Base-by-base conservation (phyloP, 371 early-diverging fungal genomes). In the Fennellomyces sp. region DNA sequence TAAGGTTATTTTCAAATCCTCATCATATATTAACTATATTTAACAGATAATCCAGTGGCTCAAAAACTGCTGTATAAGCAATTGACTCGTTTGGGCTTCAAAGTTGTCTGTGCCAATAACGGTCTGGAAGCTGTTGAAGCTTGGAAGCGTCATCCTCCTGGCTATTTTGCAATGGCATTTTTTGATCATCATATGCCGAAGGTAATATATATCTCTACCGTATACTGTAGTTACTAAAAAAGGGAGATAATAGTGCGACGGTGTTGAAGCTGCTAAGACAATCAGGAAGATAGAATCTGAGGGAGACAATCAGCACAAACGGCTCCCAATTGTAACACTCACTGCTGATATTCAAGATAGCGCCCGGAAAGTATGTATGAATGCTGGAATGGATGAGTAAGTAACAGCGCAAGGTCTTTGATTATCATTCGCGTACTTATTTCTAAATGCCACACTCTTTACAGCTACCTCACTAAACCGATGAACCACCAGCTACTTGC, bases 171-270 rank as follows among this genome's bases (percentile, higher is more conserved):
- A 6, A 71, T 78, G 69, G 79, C 62, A 1, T 73, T 78, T 26
- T 76, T 78, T 65, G 79, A 78, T 60, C 79, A 78, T 56, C 79
- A 78, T 60, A 78, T 78, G 79, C 79, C 79, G 26, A 70, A 74
- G 58, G 75, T 75, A 52, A 31, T 29, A 33, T 31, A 31, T n/a
- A 1, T 5, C 29, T 17, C n/a, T 23, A 21, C 45, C 23, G 5
- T 21, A 45, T 45, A 45, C 11, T 27, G 8, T 33, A 17, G 4
- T 17, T 15, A 26, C 41, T n/a, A n/a, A n/a, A n/a, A n/a, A n/a
- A n/a, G n/a, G n/a, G n/a, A n/a, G 0, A 1, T 49, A 11, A 36
- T 56, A 73, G 69, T 78, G 79, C 51, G 79, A 78, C 64, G 79
- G 79, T 30, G 79, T 78, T 3, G 79, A 73, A 52, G 79, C 79